A percentile compares a stretch with the other conserved stretches of the same genome.
These are phyloP conservation scores for Macrotyloma uniflorum DNA, from an alignment of 306 rosid genomes.

Conservation along the genomic window DNA sequence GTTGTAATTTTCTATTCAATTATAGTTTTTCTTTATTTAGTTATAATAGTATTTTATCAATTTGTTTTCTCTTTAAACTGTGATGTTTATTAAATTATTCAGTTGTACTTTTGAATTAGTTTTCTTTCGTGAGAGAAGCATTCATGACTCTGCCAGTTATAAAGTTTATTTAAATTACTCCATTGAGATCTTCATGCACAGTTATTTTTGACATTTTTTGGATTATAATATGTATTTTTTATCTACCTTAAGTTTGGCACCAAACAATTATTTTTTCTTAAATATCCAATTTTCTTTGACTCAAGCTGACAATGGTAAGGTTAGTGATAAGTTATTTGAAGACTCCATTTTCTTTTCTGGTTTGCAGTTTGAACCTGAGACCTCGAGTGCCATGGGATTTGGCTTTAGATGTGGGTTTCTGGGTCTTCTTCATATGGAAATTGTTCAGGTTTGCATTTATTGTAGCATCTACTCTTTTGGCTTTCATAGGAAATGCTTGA, in stretches of 20 bases:
- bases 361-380: constrained; percentile 91
- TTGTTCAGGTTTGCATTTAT: constrained; percentile 75
- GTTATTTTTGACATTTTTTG: constrained; percentile 15
- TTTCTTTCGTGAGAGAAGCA: constrained; percentile 27
- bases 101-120: constrained; percentile 22
- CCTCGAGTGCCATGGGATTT: constrained; percentile 97
- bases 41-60: background rate
- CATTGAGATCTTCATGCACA: constrained; percentile 28
- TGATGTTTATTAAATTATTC: constrained; percentile 34
- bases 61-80: constrained; percentile 14
- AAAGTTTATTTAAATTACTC: constrained; percentile 24
- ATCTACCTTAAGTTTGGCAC: constrained; percentile 15
- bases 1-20: background rate
- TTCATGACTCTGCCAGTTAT: constrained; percentile 31
- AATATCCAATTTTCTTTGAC: constrained; percentile 13
- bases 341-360: constrained; percentile 30
- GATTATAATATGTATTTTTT: constrained; percentile 9
- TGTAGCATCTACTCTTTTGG: constrained; percentile 25
- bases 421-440: constrained; percentile 98
- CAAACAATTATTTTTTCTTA: background rate
- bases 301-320: constrained; percentile 30
- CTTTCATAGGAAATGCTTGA: constrained; percentile 27
- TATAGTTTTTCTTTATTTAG: constrained; percentile 17
- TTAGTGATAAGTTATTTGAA: constrained; percentile 27
- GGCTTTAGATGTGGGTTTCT: constrained; percentile 97